These are phyloP conservation scores for Tetracentron sinense DNA, from an alignment of 164 flowering plant genomes.

Conservation along the genomic window DNA sequence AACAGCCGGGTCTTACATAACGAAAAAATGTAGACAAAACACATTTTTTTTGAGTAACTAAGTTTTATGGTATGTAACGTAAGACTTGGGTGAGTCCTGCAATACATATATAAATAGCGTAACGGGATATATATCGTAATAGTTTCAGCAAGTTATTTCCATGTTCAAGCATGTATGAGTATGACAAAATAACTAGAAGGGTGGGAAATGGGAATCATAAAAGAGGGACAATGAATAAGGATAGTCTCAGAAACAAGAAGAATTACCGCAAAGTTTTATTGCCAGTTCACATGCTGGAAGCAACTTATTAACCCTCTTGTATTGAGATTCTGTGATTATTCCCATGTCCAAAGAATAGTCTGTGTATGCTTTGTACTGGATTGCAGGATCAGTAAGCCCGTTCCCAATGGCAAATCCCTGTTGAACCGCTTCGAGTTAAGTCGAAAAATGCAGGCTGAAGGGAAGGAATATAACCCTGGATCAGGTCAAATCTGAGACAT, in stretches of 20 bases:
- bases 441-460: not conserved
- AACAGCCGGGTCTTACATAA: no score
- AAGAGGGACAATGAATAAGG: no score
- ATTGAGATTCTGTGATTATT: slow-evolving; percentile 36
- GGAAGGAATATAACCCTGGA: not conserved
- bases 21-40: no score
- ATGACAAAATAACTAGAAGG: not conserved
- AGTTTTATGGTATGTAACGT: no score
- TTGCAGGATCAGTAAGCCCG: slow-evolving; percentile 72
- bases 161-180: no score
- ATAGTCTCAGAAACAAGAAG: not conserved
- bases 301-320: slow-evolving; percentile 35
- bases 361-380: slow-evolving; percentile 61
- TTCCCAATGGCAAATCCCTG: slow-evolving; percentile 88
- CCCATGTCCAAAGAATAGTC: slow-evolving; percentile 76
- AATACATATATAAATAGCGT: no score
- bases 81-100: no score
- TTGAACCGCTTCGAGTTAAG: slow-evolving; percentile 3
- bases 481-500: not conserved
- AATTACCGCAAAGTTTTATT: slow-evolving; percentile 58
- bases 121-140: no score
- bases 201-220: not conserved
- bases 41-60: no score
- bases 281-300: slow-evolving; percentile 52
- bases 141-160: no score